Evolutionary conservation across 305 asterid species (phyloP).

Genomic region (Fraxinus platypoda): DNA sequence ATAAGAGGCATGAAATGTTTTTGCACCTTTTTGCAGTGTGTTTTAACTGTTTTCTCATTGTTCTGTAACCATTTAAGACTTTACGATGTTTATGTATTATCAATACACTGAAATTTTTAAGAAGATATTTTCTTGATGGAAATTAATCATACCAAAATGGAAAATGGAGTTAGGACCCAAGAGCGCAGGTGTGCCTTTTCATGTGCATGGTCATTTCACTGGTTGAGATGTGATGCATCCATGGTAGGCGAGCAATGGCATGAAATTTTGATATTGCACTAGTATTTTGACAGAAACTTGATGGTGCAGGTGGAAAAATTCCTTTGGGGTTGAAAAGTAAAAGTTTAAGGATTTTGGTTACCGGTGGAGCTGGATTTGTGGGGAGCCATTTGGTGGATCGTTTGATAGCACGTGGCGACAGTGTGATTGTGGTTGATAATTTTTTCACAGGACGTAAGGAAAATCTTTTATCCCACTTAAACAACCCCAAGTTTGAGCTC

Average conservation of each 20-base stretch:
- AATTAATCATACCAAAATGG: too few species aligned
- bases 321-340: constrained; percentile 68
- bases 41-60: not conserved
- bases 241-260: not conserved
- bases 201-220: not conserved
- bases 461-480: constrained; percentile 59
- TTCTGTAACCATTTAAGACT: not conserved
- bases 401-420: constrained; percentile 67
- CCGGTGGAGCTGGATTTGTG: constrained; percentile 93
- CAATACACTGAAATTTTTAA: too few species aligned
- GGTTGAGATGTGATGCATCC: not conserved
- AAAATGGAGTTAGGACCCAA: not conserved
- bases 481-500: constrained; percentile 67
- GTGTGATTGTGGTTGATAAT: constrained; percentile 74
- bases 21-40: not conserved
- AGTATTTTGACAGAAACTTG: not conserved
- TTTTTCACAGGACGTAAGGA: constrained; percentile 76
- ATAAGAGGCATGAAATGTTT: not conserved
- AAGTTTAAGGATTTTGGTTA: constrained; percentile 58
- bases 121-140: too few species aligned
- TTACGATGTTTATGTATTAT: too few species aligned
- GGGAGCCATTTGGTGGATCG: constrained; percentile 93
- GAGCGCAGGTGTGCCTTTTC: not conserved
- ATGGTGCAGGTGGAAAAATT: constrained; percentile 53
- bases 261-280: not conserved